Percentiles rank a stretch among this genome's conserved stretches.
phyloP scores from a whole-genome alignment of 306 rosid genomes.

The Prunus fruticosa region DNA sequence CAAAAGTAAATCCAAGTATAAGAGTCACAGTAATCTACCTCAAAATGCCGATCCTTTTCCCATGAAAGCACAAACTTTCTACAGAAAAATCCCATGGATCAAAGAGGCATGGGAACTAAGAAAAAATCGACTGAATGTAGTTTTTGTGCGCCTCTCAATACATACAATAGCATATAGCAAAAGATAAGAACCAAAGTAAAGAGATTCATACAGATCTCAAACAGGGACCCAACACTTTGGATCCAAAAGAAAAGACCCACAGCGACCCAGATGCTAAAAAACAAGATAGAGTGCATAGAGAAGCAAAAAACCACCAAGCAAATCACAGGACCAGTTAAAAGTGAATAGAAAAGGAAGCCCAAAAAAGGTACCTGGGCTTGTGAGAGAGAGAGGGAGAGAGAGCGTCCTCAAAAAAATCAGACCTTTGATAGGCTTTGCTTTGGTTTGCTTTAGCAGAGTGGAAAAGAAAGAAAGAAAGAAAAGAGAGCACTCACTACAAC shows the following conservation, averaged over 20 bases:
- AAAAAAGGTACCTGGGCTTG: conserved; percentile 33
- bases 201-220: conserved; percentile 40
- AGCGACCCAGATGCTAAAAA: conserved; percentile 36
- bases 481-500: conserved; percentile 21
- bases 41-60: conserved; percentile 25
- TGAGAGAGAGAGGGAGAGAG: conserved; percentile 8
- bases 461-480: conserved; percentile 16
- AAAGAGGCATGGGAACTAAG: conserved; percentile 18
- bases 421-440: conserved; percentile 22
- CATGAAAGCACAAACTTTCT: conserved; percentile 13
- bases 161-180: conserved; percentile 20
- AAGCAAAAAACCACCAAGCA: conserved; percentile 38
- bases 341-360: conserved; percentile 28
- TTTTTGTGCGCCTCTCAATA: conserved; percentile 8
- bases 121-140: conserved; percentile 16
- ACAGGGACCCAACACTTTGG: conserved; percentile 32
- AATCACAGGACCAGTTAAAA: conserved; percentile 36
- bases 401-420: conserved; percentile 37
- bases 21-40: conserved; percentile 18
- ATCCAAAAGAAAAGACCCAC: conserved; percentile 35
- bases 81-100: conserved; percentile 12
- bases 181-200: conserved; percentile 35
- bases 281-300: conserved; percentile 24
- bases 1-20: conserved; percentile 8
- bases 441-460: conserved; percentile 32